A percentile compares a stretch with the other conserved stretches of the same genome.
These are phyloP conservation scores for Alternaria sp. DNA, from an alignment of 2,329 filamentous ascomycete species.

Conservation along the genomic window DNA sequence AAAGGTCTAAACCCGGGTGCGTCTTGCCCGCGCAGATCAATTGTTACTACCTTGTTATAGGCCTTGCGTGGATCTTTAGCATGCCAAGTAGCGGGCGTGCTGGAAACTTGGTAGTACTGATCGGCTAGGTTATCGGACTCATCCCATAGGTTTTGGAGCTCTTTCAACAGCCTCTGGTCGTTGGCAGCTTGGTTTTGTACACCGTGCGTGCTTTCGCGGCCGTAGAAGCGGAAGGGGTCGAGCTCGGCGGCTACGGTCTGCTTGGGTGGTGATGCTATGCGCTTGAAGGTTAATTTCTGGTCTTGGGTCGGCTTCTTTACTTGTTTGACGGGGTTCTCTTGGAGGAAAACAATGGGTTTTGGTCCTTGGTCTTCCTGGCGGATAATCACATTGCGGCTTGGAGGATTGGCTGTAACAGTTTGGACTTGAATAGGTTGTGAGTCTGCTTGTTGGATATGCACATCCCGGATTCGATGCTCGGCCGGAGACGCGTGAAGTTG, in stretches of 20 bases:
- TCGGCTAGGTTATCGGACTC: no score
- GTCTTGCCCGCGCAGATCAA: no score
- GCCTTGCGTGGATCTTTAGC: no score
- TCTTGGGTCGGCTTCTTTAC: not conserved
- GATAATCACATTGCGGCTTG: not conserved
- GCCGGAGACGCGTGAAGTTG: not conserved
- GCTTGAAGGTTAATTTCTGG: not conserved
- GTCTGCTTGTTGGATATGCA: not conserved
- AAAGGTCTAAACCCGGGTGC: not conserved
- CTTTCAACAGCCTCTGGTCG: not conserved
- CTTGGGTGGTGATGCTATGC: not conserved
- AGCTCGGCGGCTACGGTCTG: not conserved
- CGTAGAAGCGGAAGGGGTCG: not conserved
- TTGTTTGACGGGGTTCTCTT: not conserved
- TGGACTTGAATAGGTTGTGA: not conserved
- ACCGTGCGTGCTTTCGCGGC: not conserved
- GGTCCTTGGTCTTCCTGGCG: not conserved
- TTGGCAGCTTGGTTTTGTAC: not conserved
- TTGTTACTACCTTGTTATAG: no score
- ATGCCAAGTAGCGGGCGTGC: no score
- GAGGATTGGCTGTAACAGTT: not conserved
- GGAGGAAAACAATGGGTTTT: not conserved
- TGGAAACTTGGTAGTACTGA: no score
- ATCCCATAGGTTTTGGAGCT: no score
- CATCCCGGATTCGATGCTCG: not conserved